Percentiles rank a stretch among this genome's conserved stretches.
These are phyloP conservation scores for Albifimbria verrucaria DNA, from an alignment of 2,329 filamentous ascomycete species.

Conservation along the genomic window DNA sequence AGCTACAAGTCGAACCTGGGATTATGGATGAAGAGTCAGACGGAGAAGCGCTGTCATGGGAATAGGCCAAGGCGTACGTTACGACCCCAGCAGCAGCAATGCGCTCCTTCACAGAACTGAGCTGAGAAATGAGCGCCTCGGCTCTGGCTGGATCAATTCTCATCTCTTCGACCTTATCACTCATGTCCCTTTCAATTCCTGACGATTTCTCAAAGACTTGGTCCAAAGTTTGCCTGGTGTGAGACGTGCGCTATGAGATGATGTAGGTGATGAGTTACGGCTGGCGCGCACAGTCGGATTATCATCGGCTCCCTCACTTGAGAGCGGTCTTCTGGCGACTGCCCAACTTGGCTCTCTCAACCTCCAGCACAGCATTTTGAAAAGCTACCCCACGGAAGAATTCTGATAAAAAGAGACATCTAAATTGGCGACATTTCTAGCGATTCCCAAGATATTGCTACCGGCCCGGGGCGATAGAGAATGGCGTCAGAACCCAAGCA, in stretches of 20 bases:
- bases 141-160: conserved; percentile 61
- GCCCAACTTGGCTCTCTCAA: not conserved
- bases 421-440: too few species aligned
- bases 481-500: conserved; percentile 29
- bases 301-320: conserved; percentile 27
- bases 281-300: conserved; percentile 18
- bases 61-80: conserved; percentile 41
- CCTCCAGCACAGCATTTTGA: not conserved
- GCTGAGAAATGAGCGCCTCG: conserved; percentile 58
- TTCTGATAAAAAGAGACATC: too few species aligned
- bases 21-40: conserved; percentile 13
- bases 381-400: too few species aligned
- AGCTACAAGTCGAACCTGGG: conserved; percentile 78
- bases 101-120: conserved; percentile 57
- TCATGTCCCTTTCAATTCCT: conserved; percentile 31
- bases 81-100: conserved; percentile 51
- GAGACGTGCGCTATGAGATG: conserved; percentile 9
- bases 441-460: too few species aligned
- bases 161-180: conserved; percentile 47
- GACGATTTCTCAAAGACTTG: too few species aligned
- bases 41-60: conserved; percentile 6
- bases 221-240: too few species aligned
- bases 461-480: too few species aligned
- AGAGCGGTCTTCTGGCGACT: conserved; percentile 2
- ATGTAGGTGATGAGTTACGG: not conserved